A percentile compares a stretch with the other conserved stretches of the same genome.
Evolutionary conservation across 306 rosid species (phyloP).

Genomic region (Pterocarpus santalinus): DNA sequence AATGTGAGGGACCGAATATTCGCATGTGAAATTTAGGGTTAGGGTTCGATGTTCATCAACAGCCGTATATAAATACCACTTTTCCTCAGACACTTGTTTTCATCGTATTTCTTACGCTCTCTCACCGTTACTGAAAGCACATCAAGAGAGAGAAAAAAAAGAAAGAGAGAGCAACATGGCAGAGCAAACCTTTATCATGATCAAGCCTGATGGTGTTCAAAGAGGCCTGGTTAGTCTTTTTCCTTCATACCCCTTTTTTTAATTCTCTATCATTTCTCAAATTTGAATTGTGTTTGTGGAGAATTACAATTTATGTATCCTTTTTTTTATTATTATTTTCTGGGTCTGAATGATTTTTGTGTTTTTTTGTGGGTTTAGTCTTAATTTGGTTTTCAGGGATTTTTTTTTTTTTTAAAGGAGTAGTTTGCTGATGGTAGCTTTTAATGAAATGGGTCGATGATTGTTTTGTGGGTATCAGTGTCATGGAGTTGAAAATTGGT

Average conservation of each 20-base stretch:
- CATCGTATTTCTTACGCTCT: not conserved
- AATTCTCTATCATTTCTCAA: not conserved
- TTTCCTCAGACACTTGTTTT: not conserved
- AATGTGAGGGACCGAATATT: constrained; percentile 32
- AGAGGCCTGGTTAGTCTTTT: constrained; percentile 75
- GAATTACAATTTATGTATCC: not conserved
- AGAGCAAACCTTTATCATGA: constrained; percentile 86
- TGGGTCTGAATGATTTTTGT: not conserved
- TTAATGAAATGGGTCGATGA: constrained; percentile 8
- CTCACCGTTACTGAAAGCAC: not conserved
- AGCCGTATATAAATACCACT: constrained; percentile 39
- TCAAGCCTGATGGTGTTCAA: constrained; percentile 94
- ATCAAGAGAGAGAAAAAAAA: not conserved
- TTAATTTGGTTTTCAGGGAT: not conserved
- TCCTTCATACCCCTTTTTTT: not conserved
- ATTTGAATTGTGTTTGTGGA: not conserved
- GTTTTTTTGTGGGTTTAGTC: not conserved
- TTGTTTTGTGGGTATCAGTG: not conserved
- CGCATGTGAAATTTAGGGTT: constrained; percentile 44
- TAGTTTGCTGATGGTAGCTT: not conserved
- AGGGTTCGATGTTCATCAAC: constrained; percentile 10
- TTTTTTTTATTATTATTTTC: not conserved
- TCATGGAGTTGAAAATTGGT: not conserved
- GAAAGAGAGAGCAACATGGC: constrained; percentile 56
- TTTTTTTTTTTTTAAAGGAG: not conserved